Percentiles rank a stretch among this genome's conserved stretches.
These are phyloP conservation scores for Alternaria sp. DNA, from an alignment of 2,329 filamentous ascomycete species.

Conservation along the genomic window DNA sequence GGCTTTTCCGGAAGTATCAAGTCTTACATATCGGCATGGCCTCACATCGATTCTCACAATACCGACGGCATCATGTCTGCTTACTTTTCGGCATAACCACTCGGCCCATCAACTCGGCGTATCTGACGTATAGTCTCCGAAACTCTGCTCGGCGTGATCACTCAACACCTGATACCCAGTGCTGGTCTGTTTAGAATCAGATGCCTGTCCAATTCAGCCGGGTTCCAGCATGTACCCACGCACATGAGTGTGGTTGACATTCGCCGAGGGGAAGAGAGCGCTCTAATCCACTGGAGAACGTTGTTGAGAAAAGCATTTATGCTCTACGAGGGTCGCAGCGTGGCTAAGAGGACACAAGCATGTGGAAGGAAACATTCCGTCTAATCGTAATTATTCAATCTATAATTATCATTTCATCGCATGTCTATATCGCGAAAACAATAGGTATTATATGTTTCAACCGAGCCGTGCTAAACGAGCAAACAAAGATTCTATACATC, in stretches of 20 bases:
- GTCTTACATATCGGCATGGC: neutral
- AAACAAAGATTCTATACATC: neutral
- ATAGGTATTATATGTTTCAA: neutral
- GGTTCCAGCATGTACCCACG: neutral
- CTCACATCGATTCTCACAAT: neutral
- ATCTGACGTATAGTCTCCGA: neutral
- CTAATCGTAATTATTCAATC: neutral
- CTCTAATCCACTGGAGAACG: neutral
- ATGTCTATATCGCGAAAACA: neutral
- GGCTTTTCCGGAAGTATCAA: neutral
- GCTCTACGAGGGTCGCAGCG: neutral
- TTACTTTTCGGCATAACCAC: neutral
- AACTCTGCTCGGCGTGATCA: neutral
- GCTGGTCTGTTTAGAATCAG: neutral
- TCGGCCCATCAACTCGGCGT: neutral
- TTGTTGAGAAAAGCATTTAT: neutral
- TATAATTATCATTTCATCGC: neutral
- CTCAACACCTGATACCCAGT: neutral
- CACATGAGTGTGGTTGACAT: neutral
- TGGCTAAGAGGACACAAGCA: neutral
- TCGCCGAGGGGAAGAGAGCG: neutral
- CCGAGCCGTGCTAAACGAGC: neutral
- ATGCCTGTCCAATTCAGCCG: neutral
- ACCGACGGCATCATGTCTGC: neutral
- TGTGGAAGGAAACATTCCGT: neutral